phyloP scores from a whole-genome alignment of 2,329 filamentous ascomycete genomes.

The Erysiphe pulchra region DNA sequence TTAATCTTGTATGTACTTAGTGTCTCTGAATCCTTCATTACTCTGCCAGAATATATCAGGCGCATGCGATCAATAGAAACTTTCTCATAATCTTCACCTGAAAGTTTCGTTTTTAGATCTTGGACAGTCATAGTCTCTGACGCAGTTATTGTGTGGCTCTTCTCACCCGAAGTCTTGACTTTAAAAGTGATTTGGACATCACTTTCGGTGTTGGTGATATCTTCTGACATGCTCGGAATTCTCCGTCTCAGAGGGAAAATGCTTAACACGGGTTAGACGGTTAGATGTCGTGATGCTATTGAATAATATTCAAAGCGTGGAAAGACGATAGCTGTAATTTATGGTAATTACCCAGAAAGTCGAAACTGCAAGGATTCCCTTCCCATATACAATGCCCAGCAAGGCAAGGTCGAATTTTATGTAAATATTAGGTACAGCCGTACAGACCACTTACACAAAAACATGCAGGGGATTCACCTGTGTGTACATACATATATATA shows the following conservation, averaged over 20 bases:
- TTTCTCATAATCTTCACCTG: conserved; percentile 58
- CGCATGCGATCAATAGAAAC: conserved; percentile 73
- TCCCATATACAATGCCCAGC: not conserved
- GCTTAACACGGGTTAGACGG: too few relatives aligned
- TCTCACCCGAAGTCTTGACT: conserved; percentile 87
- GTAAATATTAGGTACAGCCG: too few relatives aligned
- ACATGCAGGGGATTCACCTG: too few relatives aligned
- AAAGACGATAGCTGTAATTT: too few relatives aligned
- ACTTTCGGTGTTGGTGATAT: conserved; percentile 1
- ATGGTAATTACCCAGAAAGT: not conserved
- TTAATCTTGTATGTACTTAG: conserved; percentile 82
- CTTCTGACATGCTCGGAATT: not conserved
- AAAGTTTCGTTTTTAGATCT: conserved; percentile 76
- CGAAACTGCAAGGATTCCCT: not conserved
- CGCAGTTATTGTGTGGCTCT: conserved; percentile 62
- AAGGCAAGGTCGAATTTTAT: too few relatives aligned
- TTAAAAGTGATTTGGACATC: conserved; percentile 79
- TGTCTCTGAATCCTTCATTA: conserved; percentile 83
- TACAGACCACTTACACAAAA: too few relatives aligned
- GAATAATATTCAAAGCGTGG: too few relatives aligned
- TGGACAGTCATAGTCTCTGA: conserved; percentile 48
- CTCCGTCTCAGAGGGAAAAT: not conserved
- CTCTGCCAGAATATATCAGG: conserved; percentile 88
- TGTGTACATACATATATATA: too few relatives aligned
- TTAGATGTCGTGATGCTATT: too few relatives aligned